phyloP scores from a whole-genome alignment of 192 early-diverging fungal genomes.

The Podila verticillata region DNA sequence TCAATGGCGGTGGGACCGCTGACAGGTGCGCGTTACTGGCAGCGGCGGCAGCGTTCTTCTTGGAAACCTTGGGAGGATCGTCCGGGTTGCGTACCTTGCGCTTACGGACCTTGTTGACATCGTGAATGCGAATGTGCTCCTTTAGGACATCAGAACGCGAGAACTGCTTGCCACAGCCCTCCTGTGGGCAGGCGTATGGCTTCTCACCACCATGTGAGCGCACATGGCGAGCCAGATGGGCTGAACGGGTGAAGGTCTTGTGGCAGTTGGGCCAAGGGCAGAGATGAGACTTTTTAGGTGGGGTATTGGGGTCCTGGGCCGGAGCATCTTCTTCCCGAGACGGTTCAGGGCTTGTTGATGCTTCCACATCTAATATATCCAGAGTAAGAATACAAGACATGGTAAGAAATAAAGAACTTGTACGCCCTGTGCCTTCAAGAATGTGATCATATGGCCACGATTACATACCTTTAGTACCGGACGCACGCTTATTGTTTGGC shows the following conservation, averaged over 20 bases:
- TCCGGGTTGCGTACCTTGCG: constrained; percentile 22
- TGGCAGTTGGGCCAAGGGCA: constrained; percentile 48
- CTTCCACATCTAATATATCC: neutral
- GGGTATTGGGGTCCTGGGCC: neutral
- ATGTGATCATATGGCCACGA: no score
- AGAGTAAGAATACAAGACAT: neutral
- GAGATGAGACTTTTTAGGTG: constrained; percentile 32
- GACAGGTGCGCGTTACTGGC: constrained; percentile 5
- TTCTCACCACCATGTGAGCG: constrained; percentile 81
- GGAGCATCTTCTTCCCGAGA: neutral
- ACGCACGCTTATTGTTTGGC: neutral
- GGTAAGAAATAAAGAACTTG: neutral
- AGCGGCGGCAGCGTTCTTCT: constrained; percentile 1
- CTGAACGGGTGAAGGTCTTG: constrained; percentile 50
- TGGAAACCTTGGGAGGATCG: constrained; percentile 9
- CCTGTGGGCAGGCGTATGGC: constrained; percentile 70
- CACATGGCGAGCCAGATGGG: constrained; percentile 82
- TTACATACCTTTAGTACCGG: neutral
- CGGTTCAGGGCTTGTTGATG: neutral
- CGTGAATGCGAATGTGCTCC: constrained; percentile 81
- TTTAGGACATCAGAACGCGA: constrained; percentile 82
- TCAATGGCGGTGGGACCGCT: constrained; percentile 23
- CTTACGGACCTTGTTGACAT: constrained; percentile 70
- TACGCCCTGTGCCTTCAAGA: no score
- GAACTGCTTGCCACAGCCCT: constrained; percentile 73